These are phyloP conservation scores for Ganoderma lucidum DNA, from an alignment of 1,284 basidiomycete species.

Conservation along the genomic window DNA sequence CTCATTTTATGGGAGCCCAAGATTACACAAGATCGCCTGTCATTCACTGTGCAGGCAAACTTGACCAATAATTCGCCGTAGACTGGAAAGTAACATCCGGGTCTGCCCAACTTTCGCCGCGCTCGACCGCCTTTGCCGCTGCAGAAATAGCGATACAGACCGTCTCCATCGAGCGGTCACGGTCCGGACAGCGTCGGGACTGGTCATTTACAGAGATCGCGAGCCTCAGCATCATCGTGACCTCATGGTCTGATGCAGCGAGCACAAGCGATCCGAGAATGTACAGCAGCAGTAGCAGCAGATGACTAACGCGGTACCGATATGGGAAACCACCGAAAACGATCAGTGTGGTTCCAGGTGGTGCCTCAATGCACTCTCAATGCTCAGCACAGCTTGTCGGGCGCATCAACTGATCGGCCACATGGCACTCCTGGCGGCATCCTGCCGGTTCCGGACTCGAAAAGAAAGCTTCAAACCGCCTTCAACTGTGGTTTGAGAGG, in stretches of 20 bases:
- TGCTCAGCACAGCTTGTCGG: neutral
- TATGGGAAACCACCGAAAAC: neutral
- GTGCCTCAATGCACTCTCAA: neutral
- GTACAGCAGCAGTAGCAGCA: neutral
- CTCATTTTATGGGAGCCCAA: neutral
- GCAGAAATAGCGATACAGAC: neutral
- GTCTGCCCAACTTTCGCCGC: neutral
- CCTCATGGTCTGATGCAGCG: neutral
- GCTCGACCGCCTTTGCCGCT: neutral
- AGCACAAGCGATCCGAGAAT: neutral
- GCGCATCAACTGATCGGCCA: neutral
- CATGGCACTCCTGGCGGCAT: neutral
- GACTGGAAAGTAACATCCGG: too few species aligned
- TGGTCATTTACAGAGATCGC: neutral
- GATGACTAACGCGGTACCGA: neutral
- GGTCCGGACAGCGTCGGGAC: neutral
- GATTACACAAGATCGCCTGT: too few species aligned
- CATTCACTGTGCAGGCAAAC: neutral
- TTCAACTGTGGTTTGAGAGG: too few species aligned
- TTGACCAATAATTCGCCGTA: neutral
- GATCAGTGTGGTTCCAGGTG: neutral
- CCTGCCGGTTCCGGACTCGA: neutral
- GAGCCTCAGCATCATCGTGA: neutral
- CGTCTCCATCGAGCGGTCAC: neutral
- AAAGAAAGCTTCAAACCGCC: neutral